A percentile compares a stretch with the other conserved stretches of the same genome.
Conservation (phyloP, 768 basidiomycete genomes). For the Tulasnella sp. region DNA sequence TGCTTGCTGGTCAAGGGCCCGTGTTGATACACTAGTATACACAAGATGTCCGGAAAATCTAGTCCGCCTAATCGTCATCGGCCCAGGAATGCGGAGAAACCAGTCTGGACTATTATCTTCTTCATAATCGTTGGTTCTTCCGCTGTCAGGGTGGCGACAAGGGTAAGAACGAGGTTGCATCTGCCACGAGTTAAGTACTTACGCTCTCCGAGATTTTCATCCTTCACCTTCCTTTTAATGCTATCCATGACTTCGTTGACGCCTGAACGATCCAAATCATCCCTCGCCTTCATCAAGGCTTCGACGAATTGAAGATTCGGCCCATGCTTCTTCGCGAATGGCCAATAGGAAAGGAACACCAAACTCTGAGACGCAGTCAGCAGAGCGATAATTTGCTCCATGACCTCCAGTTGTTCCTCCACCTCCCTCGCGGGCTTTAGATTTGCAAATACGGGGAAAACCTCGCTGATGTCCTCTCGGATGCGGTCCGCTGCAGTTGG, state of each 20-base stretch:
- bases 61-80: slow-evolving; percentile 6
- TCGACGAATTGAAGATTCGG: slow-evolving; percentile 90
- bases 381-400: slow-evolving; percentile 74
- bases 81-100: slow-evolving; percentile 62
- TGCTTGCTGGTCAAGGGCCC: background rate
- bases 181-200: slow-evolving; percentile 32
- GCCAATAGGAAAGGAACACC: slow-evolving; percentile 87
- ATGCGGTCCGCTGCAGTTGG: slow-evolving; percentile 79
- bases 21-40: background rate
- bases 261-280: slow-evolving; percentile 82
- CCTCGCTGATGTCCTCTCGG: slow-evolving; percentile 66
- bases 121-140: slow-evolving; percentile 85
- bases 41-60: background rate
- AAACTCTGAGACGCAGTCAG: slow-evolving; percentile 82
- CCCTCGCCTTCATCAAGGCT: slow-evolving; percentile 76
- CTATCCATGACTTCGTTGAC: slow-evolving; percentile 91
- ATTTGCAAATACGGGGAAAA: slow-evolving; percentile 71
- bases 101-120: slow-evolving; percentile 68
- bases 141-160: slow-evolving; percentile 39
- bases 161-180: background rate
- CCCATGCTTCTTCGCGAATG: slow-evolving; percentile 88
- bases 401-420: slow-evolving; percentile 72
- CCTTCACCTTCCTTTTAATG: slow-evolving; percentile 84
- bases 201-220: slow-evolving; percentile 79
- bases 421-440: slow-evolving; percentile 74